These are phyloP conservation scores for Dendrobium huoshanense DNA, from an alignment of 106 monocot genomes.

Conservation along the genomic window DNA sequence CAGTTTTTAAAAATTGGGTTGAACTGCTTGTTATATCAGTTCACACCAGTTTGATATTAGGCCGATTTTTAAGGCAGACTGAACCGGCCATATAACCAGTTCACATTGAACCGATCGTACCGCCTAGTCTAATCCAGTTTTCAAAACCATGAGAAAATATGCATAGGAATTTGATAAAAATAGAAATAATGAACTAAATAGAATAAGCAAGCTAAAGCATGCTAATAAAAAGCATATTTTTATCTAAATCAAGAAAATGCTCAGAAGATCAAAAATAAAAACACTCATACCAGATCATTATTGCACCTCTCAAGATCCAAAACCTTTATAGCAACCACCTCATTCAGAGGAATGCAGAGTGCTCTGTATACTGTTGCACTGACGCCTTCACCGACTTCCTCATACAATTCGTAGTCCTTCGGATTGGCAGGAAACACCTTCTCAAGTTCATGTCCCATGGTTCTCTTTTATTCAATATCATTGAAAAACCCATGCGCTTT, in stretches of 20 bases:
- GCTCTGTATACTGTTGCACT: conserved; percentile 89
- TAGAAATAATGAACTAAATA: not conserved
- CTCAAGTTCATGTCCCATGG: conserved; percentile 43
- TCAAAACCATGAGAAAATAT: not conserved
- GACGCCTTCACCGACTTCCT: conserved; percentile 93
- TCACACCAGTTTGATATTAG: no score
- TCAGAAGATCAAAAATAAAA: not conserved
- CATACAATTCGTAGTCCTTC: conserved; percentile 76
- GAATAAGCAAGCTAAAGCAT: not conserved
- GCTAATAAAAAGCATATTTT: not conserved
- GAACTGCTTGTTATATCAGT: no score
- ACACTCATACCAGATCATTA: conserved; percentile 67
- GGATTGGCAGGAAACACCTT: conserved; percentile 60
- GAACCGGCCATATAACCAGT: no score
- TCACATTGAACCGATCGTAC: no score
- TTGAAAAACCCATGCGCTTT: conserved; percentile 13
- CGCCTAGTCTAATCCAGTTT: no score
- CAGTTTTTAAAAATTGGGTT: no score
- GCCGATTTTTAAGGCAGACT: no score
- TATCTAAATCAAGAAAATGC: not conserved
- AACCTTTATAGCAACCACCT: conserved; percentile 88
- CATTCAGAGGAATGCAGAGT: conserved; percentile 75
- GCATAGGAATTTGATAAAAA: not conserved
- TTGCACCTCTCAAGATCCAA: conserved; percentile 95
- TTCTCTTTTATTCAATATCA: conserved; percentile 37